These are phyloP conservation scores for Endotrypanum monterogeii DNA, from an alignment of 208 protist genomes.

Conservation along the genomic window DNA sequence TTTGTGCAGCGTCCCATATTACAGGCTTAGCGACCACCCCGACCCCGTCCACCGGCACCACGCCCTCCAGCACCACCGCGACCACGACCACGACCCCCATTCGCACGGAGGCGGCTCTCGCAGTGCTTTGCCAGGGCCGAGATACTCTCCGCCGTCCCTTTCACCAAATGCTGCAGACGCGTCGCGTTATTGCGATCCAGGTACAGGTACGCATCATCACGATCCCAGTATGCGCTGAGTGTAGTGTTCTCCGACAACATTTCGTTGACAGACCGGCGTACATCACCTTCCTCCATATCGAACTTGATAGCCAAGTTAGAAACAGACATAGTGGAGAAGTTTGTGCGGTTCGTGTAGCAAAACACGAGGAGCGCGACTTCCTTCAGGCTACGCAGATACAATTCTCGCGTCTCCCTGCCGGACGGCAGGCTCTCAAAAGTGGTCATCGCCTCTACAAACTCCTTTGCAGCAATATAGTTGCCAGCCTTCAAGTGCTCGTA, in stretches of 20 bases:
- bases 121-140: slow-evolving; percentile 65
- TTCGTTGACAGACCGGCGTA: slow-evolving; percentile 68
- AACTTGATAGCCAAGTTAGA: slow-evolving; percentile 77
- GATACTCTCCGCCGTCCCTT: slow-evolving; percentile 67
- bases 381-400: slow-evolving; percentile 64
- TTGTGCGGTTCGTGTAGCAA: slow-evolving; percentile 75
- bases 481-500: slow-evolving; percentile 74
- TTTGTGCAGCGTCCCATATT: neutral
- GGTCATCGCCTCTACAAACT: slow-evolving; percentile 63
- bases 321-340: slow-evolving; percentile 81
- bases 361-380: slow-evolving; percentile 80
- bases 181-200: slow-evolving; percentile 82
- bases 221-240: slow-evolving; percentile 86
- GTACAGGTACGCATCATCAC: slow-evolving; percentile 78
- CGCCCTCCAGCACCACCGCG: slow-evolving; percentile 40
- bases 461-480: slow-evolving; percentile 63
- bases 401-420: slow-evolving; percentile 44
- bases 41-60: slow-evolving; percentile 13
- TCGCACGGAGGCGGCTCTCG: slow-evolving; percentile 56
- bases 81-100: slow-evolving; percentile 46
- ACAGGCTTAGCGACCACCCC: slow-evolving; percentile 16
- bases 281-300: slow-evolving; percentile 61
- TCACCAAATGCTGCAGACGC: slow-evolving; percentile 82
- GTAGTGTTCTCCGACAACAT: slow-evolving; percentile 73
- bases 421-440: slow-evolving; percentile 65